Percentiles rank a stretch among this genome's conserved stretches.
These are phyloP conservation scores for Articulospora tetracladia DNA, from an alignment of 495 filamentous ascomycete species.

Conservation along the genomic window DNA sequence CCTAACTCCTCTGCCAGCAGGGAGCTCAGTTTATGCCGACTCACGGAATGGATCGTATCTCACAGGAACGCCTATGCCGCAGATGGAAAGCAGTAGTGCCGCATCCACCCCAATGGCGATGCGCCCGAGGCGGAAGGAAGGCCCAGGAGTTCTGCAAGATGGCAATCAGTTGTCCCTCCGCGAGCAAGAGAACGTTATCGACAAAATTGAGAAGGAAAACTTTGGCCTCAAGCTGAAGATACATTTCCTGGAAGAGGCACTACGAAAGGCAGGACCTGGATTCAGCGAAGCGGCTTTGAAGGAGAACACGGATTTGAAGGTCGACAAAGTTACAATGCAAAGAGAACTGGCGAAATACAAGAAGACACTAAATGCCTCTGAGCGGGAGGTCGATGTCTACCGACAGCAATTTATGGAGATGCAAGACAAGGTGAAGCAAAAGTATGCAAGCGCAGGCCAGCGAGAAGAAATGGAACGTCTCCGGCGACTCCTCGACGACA, in stretches of 20 bases:
- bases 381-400: constrained; percentile 76
- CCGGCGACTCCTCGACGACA: constrained; percentile 44
- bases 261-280: constrained; percentile 79
- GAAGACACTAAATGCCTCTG: constrained; percentile 71
- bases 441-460: constrained; percentile 61
- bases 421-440: constrained; percentile 71
- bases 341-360: constrained; percentile 78
- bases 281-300: constrained; percentile 82
- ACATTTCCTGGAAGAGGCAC: constrained; percentile 72
- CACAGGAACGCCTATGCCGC: constrained; percentile 61
- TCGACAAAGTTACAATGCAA: constrained; percentile 81
- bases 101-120: constrained; percentile 75
- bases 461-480: constrained; percentile 56
- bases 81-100: constrained; percentile 70
- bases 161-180: constrained; percentile 87
- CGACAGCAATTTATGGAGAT: constrained; percentile 73
- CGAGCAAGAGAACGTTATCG: constrained; percentile 93
- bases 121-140: constrained; percentile 53
- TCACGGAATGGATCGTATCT: constrained; percentile 41
- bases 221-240: constrained; percentile 78
- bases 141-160: constrained; percentile 62
- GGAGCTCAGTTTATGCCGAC: constrained; percentile 66
- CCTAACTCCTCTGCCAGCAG: constrained; percentile 55
- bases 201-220: constrained; percentile 91
- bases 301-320: constrained; percentile 95